Percentiles rank a stretch among this genome's conserved stretches.
Evolutionary conservation across 2,329 filamentous ascomycete genomes (phyloP).

Genomic region (Sclerotinia glacialis): DNA sequence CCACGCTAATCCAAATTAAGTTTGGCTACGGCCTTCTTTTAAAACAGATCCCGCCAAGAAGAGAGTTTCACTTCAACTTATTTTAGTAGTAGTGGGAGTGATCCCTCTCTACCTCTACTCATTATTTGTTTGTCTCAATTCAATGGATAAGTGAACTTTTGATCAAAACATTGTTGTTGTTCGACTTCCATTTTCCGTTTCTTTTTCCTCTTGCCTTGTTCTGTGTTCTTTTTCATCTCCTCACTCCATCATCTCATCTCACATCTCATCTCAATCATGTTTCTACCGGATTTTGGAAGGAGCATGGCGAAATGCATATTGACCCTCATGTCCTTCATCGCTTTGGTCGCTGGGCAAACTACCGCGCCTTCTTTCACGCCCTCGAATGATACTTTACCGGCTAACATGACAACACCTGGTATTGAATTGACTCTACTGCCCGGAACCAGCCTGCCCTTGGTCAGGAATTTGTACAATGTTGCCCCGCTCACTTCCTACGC

Average conservation of each 20-base stretch:
- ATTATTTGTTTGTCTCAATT: background rate
- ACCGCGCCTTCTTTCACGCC: slow-evolving; percentile 27
- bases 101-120: background rate
- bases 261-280: slow-evolving; percentile 26
- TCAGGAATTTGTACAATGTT: slow-evolving; percentile 27
- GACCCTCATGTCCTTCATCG: slow-evolving; percentile 26
- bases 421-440: slow-evolving; percentile 25
- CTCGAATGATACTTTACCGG: slow-evolving; percentile 33
- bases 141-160: slow-evolving; percentile 12
- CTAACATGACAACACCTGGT: slow-evolving; percentile 25
- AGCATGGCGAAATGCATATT: slow-evolving; percentile 28
- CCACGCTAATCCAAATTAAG: background rate
- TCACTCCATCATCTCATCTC: background rate
- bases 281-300: slow-evolving; percentile 34
- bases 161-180: background rate
- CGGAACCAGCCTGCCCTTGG: slow-evolving; percentile 23
- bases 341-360: slow-evolving; percentile 30
- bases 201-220: background rate
- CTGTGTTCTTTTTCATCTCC: slow-evolving; percentile 8
- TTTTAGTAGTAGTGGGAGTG: slow-evolving; percentile 5
- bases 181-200: background rate
- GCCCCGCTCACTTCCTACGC: slow-evolving; percentile 33
- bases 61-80: slow-evolving; percentile 12
- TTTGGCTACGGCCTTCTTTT: background rate
- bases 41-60: slow-evolving; percentile 11